Base-by-base conservation (phyloP, 2,329 filamentous ascomycete species). In the Ophiostoma novo-ulmi region DNA sequence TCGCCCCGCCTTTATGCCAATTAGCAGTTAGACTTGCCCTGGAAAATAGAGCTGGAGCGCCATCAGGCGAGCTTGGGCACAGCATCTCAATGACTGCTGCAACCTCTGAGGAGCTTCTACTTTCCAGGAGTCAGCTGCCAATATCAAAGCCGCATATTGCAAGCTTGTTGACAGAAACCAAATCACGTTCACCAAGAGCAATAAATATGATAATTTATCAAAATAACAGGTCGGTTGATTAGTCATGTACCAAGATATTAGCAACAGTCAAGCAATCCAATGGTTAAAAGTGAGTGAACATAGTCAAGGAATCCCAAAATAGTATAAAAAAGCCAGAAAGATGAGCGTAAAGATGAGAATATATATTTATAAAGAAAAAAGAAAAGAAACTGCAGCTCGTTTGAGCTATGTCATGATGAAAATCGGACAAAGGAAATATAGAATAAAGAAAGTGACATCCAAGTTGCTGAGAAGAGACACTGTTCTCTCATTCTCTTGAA, bases 361-460 rank as follows among this genome's bases (percentile, higher is more conserved):
- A 63, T 31, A 35, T 17, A 63, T 26, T 17, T 31, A 31, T 3
- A 31, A 31, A 31, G 31, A 31, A 31, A 31, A 14, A 22, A 55
- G 22, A 55, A 48, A 48, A 48, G 44, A 48, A 48, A 7, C 44
- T 48, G 44, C 17, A 48, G 44, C 44, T 48, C 44, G 17, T 48
- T 39, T 7, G 17, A 48, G 44, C 44, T 48, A 11, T 48, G 44
- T 48, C 44, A 48, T 48, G 44, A 48, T 48, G n/a, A 44, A n/a
- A 8, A 31, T 10, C 39, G 17, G 58, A 63, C 58, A 65, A 65
- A 65, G 14, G 36, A 65, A 39, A 41, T 26, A 65, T 38, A 38
- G 11, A 22, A 39, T 39, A 65, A 65, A 65, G 63, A 39, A 65
- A 39, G 35, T n/a, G 63, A 10, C 63, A 65, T 39, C 63, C 36